Conservation (phyloP, 148 eudicot species). For the Oxyria digyna region DNA sequence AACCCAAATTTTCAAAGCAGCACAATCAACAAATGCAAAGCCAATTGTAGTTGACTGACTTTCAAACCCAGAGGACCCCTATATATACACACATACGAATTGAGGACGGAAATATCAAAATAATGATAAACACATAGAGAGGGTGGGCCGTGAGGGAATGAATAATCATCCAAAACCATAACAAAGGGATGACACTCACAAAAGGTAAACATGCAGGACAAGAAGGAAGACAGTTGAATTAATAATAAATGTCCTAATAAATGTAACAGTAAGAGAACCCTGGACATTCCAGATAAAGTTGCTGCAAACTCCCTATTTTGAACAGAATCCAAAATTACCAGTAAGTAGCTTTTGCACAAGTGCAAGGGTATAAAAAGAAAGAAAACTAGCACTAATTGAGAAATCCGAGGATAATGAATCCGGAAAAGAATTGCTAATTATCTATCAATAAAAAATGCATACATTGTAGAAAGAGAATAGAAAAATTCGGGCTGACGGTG, state of each 20-base stretch:
- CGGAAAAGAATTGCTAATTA: background rate
- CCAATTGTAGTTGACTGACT: conserved; percentile 58
- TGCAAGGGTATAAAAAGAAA: background rate
- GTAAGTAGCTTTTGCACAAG: background rate
- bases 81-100: conserved; percentile 8
- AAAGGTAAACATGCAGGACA: background rate
- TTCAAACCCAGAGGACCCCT: conserved; percentile 41
- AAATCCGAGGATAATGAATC: background rate
- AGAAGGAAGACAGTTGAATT: background rate
- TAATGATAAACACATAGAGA: background rate
- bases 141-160: background rate
- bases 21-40: conserved; percentile 94
- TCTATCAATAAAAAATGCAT: background rate
- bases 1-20: conserved; percentile 84
- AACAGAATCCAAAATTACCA: background rate
- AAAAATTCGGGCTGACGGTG: background rate
- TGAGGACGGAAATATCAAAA: background rate
- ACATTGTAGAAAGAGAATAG: background rate
- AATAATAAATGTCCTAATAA: background rate
- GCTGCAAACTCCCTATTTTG: background rate
- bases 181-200: background rate
- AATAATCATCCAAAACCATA: background rate
- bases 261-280: background rate
- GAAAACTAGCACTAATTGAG: too few relatives aligned
- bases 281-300: background rate